Evolutionary conservation across 1,139 yeast genomes (phyloP).

Genomic region (Saccharomyces uvarum): DNA sequence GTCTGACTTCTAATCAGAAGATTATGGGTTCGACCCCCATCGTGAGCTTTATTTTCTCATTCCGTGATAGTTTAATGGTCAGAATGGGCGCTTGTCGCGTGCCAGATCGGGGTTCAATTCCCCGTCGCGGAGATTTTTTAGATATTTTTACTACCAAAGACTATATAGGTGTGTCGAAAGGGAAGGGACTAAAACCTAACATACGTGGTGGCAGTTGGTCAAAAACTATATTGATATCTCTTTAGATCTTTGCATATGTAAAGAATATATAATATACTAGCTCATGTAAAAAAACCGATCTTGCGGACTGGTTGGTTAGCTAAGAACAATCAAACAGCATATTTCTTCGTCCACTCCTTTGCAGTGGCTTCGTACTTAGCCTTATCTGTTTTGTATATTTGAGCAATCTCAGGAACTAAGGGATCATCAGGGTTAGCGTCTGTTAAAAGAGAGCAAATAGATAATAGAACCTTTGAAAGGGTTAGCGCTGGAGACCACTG

Average conservation of each 20-base stretch:
- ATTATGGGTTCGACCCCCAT: conserved; percentile 56
- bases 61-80: conserved; percentile 34
- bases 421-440: conserved; percentile 99
- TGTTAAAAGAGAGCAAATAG: conserved; percentile 83
- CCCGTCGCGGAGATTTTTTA: conserved; percentile 34
- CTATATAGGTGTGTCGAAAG: background rate
- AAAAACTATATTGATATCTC: background rate
- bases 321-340: conserved; percentile 57
- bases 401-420: conserved; percentile 95
- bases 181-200: background rate
- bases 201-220: background rate
- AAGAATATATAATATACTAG: background rate
- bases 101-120: conserved; percentile 36
- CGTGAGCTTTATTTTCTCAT: conserved; percentile 35
- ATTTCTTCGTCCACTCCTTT: conserved; percentile 96
- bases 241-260: background rate
- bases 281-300: background rate
- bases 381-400: conserved; percentile 89
- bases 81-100: conserved; percentile 36
- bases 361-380: conserved; percentile 95
- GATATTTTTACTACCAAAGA: background rate
- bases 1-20: conserved; percentile 55
- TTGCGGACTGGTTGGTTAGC: too few relatives aligned
- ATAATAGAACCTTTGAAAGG: conserved; percentile 76
- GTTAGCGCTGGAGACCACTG: conserved; percentile 71